phyloP scores from a whole-genome alignment of 2,329 filamentous ascomycete species.

The Tolypocladium ovalisporum region DNA sequence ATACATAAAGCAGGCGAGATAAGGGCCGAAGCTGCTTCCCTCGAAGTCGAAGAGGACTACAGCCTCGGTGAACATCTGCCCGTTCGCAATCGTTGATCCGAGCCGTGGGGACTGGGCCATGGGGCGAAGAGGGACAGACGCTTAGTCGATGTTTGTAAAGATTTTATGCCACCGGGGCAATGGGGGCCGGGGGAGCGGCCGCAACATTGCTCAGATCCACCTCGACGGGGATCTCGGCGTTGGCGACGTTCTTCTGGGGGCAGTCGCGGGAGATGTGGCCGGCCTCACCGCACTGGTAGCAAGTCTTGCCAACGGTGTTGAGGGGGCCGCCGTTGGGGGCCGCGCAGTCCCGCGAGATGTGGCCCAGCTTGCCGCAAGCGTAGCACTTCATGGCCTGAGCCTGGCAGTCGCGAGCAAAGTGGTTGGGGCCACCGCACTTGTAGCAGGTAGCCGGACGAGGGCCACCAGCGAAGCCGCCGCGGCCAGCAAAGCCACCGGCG shows the following conservation, averaged over 20 bases:
- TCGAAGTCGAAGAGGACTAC: neutral
- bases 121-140: conserved; percentile 5
- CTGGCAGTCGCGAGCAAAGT: conserved; percentile 97
- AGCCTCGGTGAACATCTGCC: conserved; percentile 5
- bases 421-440: conserved; percentile 80
- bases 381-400: conserved; percentile 99
- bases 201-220: conserved; percentile 31
- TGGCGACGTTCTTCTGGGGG: conserved; percentile 53
- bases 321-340: conserved; percentile 91
- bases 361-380: conserved; percentile 87
- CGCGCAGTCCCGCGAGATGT: conserved; percentile 90
- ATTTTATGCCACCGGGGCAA: conserved; percentile 28
- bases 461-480: conserved; percentile 64
- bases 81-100: neutral
- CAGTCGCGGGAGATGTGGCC: conserved; percentile 96
- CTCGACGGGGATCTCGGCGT: conserved; percentile 36
- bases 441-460: conserved; percentile 62
- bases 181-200: conserved; percentile 33
- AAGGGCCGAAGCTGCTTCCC: neutral
- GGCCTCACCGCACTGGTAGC: conserved; percentile 92
- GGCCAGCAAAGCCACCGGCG: conserved; percentile 46
- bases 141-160: neutral
- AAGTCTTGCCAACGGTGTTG: conserved; percentile 95
- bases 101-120: neutral
- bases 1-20: neutral